Evolutionary conservation across 2,329 filamentous ascomycete species (phyloP), one percentile per base, ranked within the genome.

Genomic region (Pestalotiopsis sp.): DNA sequence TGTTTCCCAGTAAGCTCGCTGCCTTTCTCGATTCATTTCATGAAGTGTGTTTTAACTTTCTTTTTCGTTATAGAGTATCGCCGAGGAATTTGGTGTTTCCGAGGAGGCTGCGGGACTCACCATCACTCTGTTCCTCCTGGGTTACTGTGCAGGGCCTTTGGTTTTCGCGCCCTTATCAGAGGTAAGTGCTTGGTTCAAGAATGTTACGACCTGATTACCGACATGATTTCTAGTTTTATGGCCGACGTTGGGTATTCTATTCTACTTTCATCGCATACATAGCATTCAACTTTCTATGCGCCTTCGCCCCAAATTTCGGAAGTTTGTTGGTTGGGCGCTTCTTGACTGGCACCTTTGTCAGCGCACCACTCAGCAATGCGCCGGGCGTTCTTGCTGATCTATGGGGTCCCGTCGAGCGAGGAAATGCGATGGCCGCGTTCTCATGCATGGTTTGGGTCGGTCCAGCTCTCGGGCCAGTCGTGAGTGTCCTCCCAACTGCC

Each of bases 101-200:
- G 70, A 68, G 5, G 82, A 84, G 69, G 84, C 80, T 2, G 83
- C 84, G 0, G 82, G 81, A 2, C 78, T 89, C 9, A 85, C 85
- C 1, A 84, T 87, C 58, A 86, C 86, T 0, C 74, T 88, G 11
- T 89, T 88, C 72, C 78, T 89, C 31, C 79, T 88, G 3, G 87
- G 84, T 2, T 91, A 90, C 75, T 86, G 85, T 70, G 83, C 85
- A 2, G 89, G 89, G 0, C 88, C 88, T 0, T 78, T 91, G 2
- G 63, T 89, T 2, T 90, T 88, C 72, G 88, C 87, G 1, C 88
- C 87, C 0, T 73, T 89, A 23, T 86, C 82, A 49, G 88, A 90
- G 36, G 64, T 66, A 25, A 66, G 64, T 38, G 5, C 17, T 58
- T 20, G n/a, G 14, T 25, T 56, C 14, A 13, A 39, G 6, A 14